Conservation (phyloP, 2,329 filamentous ascomycete species). For the Hortaea werneckii region DNA sequence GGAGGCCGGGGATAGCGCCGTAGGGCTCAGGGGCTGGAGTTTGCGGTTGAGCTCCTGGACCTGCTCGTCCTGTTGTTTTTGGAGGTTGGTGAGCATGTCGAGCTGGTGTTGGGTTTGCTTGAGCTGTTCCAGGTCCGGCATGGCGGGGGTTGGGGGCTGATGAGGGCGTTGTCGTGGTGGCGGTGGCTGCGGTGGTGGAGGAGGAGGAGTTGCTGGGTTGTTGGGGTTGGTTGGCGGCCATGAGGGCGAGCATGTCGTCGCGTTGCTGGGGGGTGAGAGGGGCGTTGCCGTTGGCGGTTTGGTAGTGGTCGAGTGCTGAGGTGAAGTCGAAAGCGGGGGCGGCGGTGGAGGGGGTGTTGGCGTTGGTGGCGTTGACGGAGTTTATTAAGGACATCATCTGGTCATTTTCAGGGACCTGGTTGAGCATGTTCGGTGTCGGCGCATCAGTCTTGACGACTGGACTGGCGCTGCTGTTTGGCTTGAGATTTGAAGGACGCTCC, state of each 20-base stretch:
- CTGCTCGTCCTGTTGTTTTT: constrained; percentile 66
- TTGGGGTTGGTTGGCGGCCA: constrained; percentile 19
- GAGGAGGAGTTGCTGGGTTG: neutral
- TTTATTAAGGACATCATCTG: constrained; percentile 44
- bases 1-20: constrained; percentile 62
- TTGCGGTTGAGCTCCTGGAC: constrained; percentile 65
- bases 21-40: constrained; percentile 70
- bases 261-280: constrained; percentile 40
- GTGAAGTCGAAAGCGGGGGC: constrained; percentile 35
- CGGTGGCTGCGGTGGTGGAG: constrained; percentile 30
- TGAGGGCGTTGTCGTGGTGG: constrained; percentile 45
- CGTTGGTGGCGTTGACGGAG: constrained; percentile 31
- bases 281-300: constrained; percentile 35
- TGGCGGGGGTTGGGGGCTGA: constrained; percentile 44
- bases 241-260: constrained; percentile 37
- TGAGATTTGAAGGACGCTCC: constrained; percentile 3
- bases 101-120: constrained; percentile 64
- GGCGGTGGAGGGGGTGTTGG: constrained; percentile 21
- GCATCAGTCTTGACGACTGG: constrained; percentile 32
- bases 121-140: constrained; percentile 52
- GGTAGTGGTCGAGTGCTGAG: constrained; percentile 37
- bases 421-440: constrained; percentile 26
- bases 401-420: constrained; percentile 31
- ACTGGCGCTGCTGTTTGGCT: constrained; percentile 12
- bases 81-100: constrained; percentile 66